Percentiles rank a stretch among this genome's conserved stretches.
Conservation (phyloP, 148 eudicot genomes). For the Amaranthus hypochondriacus region DNA sequence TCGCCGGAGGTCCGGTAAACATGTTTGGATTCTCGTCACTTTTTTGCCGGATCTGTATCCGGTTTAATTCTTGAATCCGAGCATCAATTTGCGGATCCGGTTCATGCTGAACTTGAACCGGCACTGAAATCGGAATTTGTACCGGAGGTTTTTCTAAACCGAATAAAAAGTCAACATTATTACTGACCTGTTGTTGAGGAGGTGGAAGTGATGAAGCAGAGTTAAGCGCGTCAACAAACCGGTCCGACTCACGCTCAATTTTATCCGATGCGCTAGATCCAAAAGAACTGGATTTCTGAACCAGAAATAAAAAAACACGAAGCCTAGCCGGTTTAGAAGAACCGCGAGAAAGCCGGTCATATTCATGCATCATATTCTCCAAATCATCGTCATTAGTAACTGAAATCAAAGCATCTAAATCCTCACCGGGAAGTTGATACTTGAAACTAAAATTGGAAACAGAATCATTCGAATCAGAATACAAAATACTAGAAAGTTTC, state of each 20-base stretch:
- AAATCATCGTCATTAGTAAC: constrained; percentile 88
- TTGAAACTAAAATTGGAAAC: constrained; percentile 36
- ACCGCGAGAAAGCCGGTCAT: constrained; percentile 54
- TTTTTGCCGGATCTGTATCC: constrained; percentile 54
- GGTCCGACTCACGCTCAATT: constrained; percentile 35
- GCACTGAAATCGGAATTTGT: constrained; percentile 24
- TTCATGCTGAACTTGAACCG: constrained; percentile 30
- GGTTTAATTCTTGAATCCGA: constrained; percentile 50
- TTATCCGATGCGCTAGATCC: constrained; percentile 35
- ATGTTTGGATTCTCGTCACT: background rate
- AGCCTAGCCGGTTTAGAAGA: constrained; percentile 64
- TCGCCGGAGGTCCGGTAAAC: background rate
- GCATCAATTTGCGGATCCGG: constrained; percentile 23
- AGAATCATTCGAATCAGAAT: background rate
- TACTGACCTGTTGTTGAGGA: constrained; percentile 18
- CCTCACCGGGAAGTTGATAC: constrained; percentile 88
- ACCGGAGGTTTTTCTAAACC: constrained; percentile 56
- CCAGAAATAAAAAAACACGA: constrained; percentile 53
- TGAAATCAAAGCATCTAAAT: constrained; percentile 76
- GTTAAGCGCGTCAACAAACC: constrained; percentile 59
- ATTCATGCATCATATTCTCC: constrained; percentile 90
- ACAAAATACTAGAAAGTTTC: constrained; percentile 36
- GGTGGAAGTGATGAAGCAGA: constrained; percentile 28
- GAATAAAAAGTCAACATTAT: constrained; percentile 63
- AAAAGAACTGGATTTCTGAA: constrained; percentile 7